These are phyloP conservation scores for Cercospora beticola DNA, from an alignment of 2,329 filamentous ascomycete genomes.

Conservation along the genomic window DNA sequence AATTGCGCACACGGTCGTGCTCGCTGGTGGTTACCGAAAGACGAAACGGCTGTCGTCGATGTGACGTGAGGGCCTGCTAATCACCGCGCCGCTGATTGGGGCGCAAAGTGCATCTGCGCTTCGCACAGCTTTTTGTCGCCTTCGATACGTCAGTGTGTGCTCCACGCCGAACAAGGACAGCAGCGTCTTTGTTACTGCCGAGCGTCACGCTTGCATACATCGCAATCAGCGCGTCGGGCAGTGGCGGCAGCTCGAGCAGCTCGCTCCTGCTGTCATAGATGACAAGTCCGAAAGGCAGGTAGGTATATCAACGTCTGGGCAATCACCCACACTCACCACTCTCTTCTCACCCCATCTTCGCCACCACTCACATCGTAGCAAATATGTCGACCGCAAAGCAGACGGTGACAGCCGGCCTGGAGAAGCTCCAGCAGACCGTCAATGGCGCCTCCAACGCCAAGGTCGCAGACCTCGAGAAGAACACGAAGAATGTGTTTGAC, in stretches of 20 bases:
- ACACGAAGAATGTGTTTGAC: constrained; percentile 59
- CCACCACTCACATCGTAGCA: constrained; percentile 5
- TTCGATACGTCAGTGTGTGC: constrained; percentile 2
- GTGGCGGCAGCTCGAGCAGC: neutral
- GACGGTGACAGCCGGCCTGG: constrained; percentile 27
- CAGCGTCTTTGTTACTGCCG: constrained; percentile 2
- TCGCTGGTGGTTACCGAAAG: neutral
- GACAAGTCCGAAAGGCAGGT: neutral
- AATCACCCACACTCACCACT: neutral
- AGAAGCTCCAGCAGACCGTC: constrained; percentile 37
- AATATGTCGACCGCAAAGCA: constrained; percentile 27
- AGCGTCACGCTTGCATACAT: constrained; percentile 11
- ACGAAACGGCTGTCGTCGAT: constrained; percentile 6
- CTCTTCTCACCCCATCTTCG: neutral
- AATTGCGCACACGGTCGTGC: neutral
- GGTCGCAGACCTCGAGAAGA: constrained; percentile 58
- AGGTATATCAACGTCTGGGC: neutral
- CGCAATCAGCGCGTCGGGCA: neutral
- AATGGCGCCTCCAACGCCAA: constrained; percentile 49
- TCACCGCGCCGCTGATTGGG: constrained; percentile 16
- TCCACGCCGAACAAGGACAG: constrained; percentile 4
- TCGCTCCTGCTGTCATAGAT: constrained; percentile 3
- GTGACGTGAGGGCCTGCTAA: constrained; percentile 16
- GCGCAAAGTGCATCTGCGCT: constrained; percentile 3
- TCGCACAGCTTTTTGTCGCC: constrained; percentile 4